Percentiles rank a stretch among this genome's conserved stretches.
phyloP scores from a whole-genome alignment of 75 land plant genomes.

The Pinus tabuliformis region DNA sequence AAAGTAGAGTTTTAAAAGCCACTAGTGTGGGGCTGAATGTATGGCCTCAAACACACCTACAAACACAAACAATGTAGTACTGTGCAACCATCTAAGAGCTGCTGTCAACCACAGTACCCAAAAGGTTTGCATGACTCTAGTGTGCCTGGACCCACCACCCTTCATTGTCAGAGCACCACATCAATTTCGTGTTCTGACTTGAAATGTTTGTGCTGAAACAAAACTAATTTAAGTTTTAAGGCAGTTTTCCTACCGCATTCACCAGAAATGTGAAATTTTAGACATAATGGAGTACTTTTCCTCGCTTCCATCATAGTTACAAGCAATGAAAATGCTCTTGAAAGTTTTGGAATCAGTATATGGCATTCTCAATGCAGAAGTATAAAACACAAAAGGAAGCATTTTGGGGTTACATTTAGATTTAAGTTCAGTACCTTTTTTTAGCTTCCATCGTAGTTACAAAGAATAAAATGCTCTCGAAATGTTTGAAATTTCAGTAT shows the following conservation, averaged over 20 bases:
- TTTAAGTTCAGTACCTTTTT: background rate
- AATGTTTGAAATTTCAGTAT: background rate
- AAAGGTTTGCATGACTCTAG: too few relatives aligned
- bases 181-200: too few relatives aligned
- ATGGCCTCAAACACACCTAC: too few relatives aligned
- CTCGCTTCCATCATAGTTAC: background rate
- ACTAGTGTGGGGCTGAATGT: too few relatives aligned
- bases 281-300: background rate
- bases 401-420: background rate
- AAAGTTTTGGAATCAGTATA: background rate
- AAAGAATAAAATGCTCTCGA: background rate
- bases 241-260: background rate
- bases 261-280: background rate
- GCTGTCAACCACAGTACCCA: too few relatives aligned
- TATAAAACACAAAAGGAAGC: background rate
- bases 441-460: too few relatives aligned
- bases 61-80: too few relatives aligned
- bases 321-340: background rate
- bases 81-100: too few relatives aligned
- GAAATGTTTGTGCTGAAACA: background rate
- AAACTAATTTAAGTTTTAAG: background rate
- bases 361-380: background rate
- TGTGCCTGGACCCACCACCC: too few relatives aligned
- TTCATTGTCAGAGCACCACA: too few relatives aligned
- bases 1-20: too few relatives aligned